Base-by-base conservation (phyloP, 345 rosid species). In the Acer campestre region DNA sequence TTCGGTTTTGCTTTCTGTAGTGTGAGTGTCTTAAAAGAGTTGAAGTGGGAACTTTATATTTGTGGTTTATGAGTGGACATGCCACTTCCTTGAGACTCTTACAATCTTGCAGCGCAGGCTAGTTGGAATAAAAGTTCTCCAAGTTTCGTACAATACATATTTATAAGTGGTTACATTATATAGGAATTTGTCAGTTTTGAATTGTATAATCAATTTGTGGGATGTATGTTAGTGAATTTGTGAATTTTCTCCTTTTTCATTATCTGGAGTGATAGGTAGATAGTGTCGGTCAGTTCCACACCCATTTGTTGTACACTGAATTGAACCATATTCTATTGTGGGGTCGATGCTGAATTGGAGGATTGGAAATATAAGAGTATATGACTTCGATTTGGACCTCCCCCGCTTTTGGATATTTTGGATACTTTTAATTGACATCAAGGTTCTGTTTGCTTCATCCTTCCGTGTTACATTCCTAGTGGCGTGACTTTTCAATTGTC, bases 181-280 rank as follows among this genome's bases (percentile, higher is more conserved):
- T 22, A 40, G 20, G 59, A 23, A 46, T 17, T 13, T 16, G 68
- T 22, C 51, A 23, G 56, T 23, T 29, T 7, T 65, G 38, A 61
- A 23, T 25, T 61, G 23, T 73, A 46, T 25, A 62, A 48, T 62
- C 23, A 61, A 17, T 48, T 62, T 62, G 17, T 38, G 61, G 1
- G 18, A 22, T 59, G 66, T 31, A 40, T 63, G 40, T 29, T 18
- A 58, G 61, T 18, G 14, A 5, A 62, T 3, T 48, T 63, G 10
- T 25, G 59, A 63, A 63, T 11, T 10, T 11, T 74, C 77, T 25
- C 44, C 35, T 71, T 35, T 53, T 25, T 74, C 68, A 44, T 23
- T n/a, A 42, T 42, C 23, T 73, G 40, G 55, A 20, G n/a, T 35
- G 7, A 42, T 61, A 23, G 56, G 38, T 61, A 8, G 27, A 14